Evolutionary conservation across 768 basidiomycete genomes (phyloP).

Genomic region (Mycena vitilis): DNA sequence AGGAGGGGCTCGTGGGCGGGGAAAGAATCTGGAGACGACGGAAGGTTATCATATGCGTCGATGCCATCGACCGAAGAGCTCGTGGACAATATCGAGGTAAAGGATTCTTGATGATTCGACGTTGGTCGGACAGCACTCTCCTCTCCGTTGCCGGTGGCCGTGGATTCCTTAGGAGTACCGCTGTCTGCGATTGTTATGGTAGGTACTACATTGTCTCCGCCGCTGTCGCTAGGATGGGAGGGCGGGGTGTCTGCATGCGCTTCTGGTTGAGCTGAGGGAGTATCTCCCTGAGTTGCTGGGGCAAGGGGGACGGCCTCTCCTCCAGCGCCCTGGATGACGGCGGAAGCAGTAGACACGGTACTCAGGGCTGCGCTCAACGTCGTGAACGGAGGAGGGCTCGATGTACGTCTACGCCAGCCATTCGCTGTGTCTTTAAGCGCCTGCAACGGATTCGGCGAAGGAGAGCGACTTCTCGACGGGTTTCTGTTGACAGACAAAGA

Average conservation of each 20-base stretch:
- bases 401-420: constrained; percentile 45
- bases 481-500: constrained; percentile 42
- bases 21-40: constrained; percentile 58
- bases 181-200: constrained; percentile 35
- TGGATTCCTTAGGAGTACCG: constrained; percentile 11
- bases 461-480: constrained; percentile 52
- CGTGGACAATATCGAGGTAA: constrained; percentile 37
- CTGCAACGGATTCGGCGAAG: constrained; percentile 40
- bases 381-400: constrained; percentile 56
- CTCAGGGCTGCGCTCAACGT: constrained; percentile 59
- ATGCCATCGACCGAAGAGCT: constrained; percentile 26
- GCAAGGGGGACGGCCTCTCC: constrained; percentile 26
- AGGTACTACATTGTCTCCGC: constrained; percentile 39
- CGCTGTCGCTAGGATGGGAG: constrained; percentile 8
- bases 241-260: background rate
- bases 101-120: constrained; percentile 29
- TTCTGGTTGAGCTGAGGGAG: too few species aligned
- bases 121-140: constrained; percentile 30
- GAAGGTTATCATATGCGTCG: constrained; percentile 54
- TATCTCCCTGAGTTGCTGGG: background rate
- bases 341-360: constrained; percentile 59
- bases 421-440: constrained; percentile 45
- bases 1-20: constrained; percentile 54
- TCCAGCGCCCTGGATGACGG: constrained; percentile 47
- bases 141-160: constrained; percentile 15